Evolutionary conservation across 768 basidiomycete species (phyloP).

Genomic region (Dendrothele bispora): DNA sequence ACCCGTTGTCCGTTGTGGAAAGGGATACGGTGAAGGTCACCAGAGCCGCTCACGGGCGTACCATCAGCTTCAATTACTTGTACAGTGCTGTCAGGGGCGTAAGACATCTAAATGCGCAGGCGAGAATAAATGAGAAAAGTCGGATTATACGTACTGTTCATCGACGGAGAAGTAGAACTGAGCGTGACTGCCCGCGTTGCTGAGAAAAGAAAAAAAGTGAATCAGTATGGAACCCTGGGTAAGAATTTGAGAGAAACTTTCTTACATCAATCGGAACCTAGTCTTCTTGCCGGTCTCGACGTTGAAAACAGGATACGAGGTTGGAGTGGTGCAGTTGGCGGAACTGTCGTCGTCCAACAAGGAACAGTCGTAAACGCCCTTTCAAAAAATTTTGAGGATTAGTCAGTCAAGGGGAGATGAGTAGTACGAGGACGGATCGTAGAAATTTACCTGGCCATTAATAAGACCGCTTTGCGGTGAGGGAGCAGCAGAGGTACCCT

Average conservation of each 20-base stretch:
- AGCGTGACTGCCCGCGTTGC: background rate
- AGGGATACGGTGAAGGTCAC: background rate
- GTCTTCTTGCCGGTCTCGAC: background rate
- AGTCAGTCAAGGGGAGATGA: no score
- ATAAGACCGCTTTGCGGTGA: background rate
- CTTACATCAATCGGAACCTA: no score
- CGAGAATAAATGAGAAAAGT: no score
- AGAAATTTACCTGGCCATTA: no score
- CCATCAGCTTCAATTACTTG: background rate
- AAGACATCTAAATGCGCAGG: no score
- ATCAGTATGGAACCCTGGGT: no score
- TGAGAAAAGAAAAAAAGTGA: no score
- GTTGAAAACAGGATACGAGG: background rate
- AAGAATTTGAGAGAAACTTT: no score
- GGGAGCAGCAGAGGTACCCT: background rate
- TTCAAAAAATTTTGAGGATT: no score
- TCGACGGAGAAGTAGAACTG: slow-evolving; percentile 2
- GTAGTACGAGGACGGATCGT: no score
- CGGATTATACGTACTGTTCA: no score
- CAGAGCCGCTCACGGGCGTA: background rate
- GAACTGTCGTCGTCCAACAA: background rate
- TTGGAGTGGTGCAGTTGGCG: background rate
- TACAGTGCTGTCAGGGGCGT: no score
- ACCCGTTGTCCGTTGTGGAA: background rate
- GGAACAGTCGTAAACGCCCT: slow-evolving; percentile 1